Evolutionary conservation across 306 rosid genomes (phyloP).

Genomic region (Castanopsis chinensis): DNA sequence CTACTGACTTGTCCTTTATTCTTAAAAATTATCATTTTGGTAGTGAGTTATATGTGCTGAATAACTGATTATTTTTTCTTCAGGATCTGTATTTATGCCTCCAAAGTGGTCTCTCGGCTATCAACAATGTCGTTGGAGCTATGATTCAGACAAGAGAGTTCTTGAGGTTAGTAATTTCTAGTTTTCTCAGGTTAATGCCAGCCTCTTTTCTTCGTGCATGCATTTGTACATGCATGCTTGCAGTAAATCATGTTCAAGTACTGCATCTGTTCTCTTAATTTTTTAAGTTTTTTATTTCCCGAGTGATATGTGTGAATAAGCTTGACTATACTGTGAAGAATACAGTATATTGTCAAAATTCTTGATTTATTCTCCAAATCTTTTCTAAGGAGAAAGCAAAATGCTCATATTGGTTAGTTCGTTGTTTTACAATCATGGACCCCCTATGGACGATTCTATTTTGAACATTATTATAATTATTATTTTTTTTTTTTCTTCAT

Average conservation of each 20-base stretch:
- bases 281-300: background rate
- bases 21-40: conserved; percentile 13
- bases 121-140: conserved; percentile 94
- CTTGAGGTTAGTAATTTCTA: conserved; percentile 48
- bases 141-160: conserved; percentile 69
- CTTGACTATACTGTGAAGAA: background rate
- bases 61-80: conserved; percentile 5
- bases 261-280: background rate
- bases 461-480: background rate
- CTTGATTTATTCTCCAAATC: background rate
- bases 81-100: conserved; percentile 87
- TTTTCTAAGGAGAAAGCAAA: background rate
- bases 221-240: background rate
- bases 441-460: background rate
- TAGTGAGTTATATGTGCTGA: conserved; percentile 13
- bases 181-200: background rate
- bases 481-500: conserved; percentile 13
- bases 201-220: background rate
- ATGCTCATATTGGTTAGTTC: background rate
- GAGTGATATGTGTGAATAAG: background rate
- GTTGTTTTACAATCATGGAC: background rate
- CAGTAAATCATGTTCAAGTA: background rate
- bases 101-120: conserved; percentile 96
- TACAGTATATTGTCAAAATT: background rate
- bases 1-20: background rate